Evolutionary conservation across 164 flowering plant genomes (phyloP).

Genomic region (Macadamia integrifolia): DNA sequence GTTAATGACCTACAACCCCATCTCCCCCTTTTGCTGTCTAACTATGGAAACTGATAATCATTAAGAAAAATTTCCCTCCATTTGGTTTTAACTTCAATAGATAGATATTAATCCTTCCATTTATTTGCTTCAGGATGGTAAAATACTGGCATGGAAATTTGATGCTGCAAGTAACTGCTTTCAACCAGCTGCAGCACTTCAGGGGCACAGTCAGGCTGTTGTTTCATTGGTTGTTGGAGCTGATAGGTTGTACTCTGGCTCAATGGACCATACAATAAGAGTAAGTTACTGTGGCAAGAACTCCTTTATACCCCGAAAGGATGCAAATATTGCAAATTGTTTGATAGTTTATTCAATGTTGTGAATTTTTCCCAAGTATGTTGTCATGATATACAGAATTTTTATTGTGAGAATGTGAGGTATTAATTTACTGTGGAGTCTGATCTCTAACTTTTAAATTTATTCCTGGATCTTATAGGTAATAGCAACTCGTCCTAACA

Average conservation of each 20-base stretch:
- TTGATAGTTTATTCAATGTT: not conserved
- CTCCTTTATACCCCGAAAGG: not conserved
- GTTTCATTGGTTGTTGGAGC: conserved; percentile 85
- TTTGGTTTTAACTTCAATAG: not conserved
- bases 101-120: not conserved
- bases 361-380: not conserved
- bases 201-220: conserved; percentile 64
- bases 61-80: too few relatives aligned
- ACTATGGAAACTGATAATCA: too few relatives aligned
- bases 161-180: conserved; percentile 53
- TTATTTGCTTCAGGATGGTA: conserved; percentile 62
- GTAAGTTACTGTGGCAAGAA: conserved; percentile 34
- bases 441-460: too few relatives aligned
- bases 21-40: too few relatives aligned
- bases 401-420: too few relatives aligned
- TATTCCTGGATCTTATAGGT: too few relatives aligned
- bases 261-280: conserved; percentile 78
- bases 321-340: not conserved
- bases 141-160: conserved; percentile 83
- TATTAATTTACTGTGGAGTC: too few relatives aligned
- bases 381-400: not conserved
- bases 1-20: too few relatives aligned
- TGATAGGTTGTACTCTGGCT: conserved; percentile 84
- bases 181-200: conserved; percentile 81
- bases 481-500: too few relatives aligned